Evolutionary conservation across 192 early-diverging fungal genomes (phyloP).

Genomic region (Mortierella claussenii): DNA sequence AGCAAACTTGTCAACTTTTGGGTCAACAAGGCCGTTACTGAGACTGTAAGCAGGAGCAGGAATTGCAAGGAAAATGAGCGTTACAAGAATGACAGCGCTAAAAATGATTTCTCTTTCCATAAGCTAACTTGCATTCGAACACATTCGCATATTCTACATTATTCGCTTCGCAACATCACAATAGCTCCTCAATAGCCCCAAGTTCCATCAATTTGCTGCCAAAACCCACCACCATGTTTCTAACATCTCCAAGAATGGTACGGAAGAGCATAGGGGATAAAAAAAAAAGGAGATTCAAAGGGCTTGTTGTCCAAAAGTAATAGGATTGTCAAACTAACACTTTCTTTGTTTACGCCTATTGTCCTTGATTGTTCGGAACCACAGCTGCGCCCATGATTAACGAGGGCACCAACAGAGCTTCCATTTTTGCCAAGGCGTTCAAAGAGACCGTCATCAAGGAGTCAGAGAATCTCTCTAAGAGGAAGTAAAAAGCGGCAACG

Average conservation of each 20-base stretch:
- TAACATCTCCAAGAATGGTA: conserved; percentile 50
- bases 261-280: too few species aligned
- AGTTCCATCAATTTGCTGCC: conserved; percentile 49
- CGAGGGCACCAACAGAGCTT: conserved; percentile 45
- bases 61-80: too few species aligned
- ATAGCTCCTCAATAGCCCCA: conserved; percentile 49
- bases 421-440: conserved; percentile 52
- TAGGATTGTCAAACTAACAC: too few species aligned
- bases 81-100: too few species aligned
- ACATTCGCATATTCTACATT: too few species aligned
- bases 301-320: too few species aligned
- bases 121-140: too few species aligned
- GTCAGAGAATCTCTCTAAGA: conserved; percentile 50
- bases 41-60: conserved; percentile 50
- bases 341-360: too few species aligned
- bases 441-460: conserved; percentile 54
- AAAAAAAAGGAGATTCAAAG: too few species aligned
- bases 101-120: too few species aligned
- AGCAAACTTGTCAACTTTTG: conserved; percentile 56
- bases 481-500: conserved; percentile 42
- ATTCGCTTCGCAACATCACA: too few species aligned
- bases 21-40: conserved; percentile 55
- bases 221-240: conserved; percentile 51
- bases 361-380: too few species aligned
- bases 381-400: conserved; percentile 35